Evolutionary conservation across 768 basidiomycete species (phyloP).

Genomic region (Psilocybe tampanensis): DNA sequence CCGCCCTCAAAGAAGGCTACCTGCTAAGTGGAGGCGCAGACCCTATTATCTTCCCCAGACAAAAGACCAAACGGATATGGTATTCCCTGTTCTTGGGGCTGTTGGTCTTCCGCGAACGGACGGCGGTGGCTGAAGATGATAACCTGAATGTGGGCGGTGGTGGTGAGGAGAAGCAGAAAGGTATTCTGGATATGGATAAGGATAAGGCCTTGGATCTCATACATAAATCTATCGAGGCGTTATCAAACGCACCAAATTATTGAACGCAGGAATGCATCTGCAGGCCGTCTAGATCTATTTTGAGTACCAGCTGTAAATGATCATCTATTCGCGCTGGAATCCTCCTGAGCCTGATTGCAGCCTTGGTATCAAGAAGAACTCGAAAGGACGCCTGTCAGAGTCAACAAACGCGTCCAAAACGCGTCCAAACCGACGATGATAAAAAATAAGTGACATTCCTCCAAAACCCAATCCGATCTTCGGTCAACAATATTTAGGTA

Average conservation of each 20-base stretch:
- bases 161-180: background rate
- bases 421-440: too few species aligned
- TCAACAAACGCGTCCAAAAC: too few species aligned
- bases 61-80: conserved; percentile 78
- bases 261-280: background rate
- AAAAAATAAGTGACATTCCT: too few species aligned
- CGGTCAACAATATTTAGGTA: too few species aligned
- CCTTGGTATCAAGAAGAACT: too few species aligned
- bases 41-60: conserved; percentile 59
- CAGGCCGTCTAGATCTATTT: background rate
- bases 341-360: too few species aligned
- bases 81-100: conserved; percentile 70
- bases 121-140: background rate
- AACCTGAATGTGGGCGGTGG: background rate
- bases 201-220: background rate
- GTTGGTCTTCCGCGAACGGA: conserved; percentile 43
- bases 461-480: too few species aligned
- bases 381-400: too few species aligned
- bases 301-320: too few species aligned
- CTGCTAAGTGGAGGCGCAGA: conserved; percentile 46
- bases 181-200: background rate
- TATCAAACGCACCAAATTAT: background rate
- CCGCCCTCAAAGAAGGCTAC: too few species aligned
- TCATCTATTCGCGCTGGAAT: too few species aligned
- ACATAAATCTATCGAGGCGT: background rate